Evolutionary conservation across 1,284 basidiomycete species (phyloP), one percentile per base, ranked within the genome.

Genomic region (Apiotrichum porosum): DNA sequence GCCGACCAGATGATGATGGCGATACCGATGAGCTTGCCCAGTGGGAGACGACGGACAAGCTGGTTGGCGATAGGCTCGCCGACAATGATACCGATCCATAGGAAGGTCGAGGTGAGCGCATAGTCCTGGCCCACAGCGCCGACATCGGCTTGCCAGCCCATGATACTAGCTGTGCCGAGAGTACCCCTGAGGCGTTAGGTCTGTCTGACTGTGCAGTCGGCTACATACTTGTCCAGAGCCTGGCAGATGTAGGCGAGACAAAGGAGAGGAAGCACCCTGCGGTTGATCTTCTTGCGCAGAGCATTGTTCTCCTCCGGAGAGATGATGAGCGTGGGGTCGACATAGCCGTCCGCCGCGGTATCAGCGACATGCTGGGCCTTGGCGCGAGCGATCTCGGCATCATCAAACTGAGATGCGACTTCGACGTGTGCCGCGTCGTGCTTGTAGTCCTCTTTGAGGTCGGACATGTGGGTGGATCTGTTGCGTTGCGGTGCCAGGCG

Each of bases 121-220:
- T 62, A 68, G 49, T 66, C 64, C 42, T 68, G 62, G 3, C 62
- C 63, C 21, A 51, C 43, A 4, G 65, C 66, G 15, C 51, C 52
- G 24, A 65, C 55, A 39, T 63, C 58, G 21, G 52, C 42, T 28
- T 55, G 45, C 65, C 63, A 64, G 9, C 66, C 66, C 66, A 69
- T 68, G 52, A 68, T 68, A 37, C 47, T 47, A 1, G 54, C 37
- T 2, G 58, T 41, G 17, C 51, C 51, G 12, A 57, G 37, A 4
- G 63, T 61, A 12, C 55, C 46, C 46, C n/a, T n/a, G n/a, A n/a
- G n/a, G n/a, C n/a, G n/a, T n/a, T n/a, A n/a, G n/a, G n/a, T n/a
- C n/a, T n/a, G n/a, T n/a, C n/a, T n/a, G n/a, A n/a, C n/a, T n/a
- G n/a, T n/a, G n/a, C n/a, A n/a, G n/a, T n/a, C n/a, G n/a, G n/a